Conservation (phyloP, 2,329 filamentous ascomycete genomes). For the Mycosphaerella arachidis region DNA sequence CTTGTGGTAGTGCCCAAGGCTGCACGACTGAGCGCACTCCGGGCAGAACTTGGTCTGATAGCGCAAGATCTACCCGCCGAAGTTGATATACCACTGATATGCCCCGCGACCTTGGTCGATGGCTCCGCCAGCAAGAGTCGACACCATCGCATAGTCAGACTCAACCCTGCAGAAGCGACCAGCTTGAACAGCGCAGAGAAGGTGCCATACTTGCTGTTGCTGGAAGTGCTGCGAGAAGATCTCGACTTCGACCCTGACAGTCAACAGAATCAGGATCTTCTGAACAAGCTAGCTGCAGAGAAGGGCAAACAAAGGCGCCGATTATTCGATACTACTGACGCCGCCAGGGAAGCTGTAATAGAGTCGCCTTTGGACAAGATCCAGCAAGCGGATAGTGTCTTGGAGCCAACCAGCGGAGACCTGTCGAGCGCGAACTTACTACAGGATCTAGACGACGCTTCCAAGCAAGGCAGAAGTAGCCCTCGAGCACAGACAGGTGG, state of each 20-base stretch:
- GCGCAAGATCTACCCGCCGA: constrained; percentile 77
- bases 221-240: constrained; percentile 75
- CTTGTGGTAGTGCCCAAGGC: constrained; percentile 76
- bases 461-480: constrained; percentile 35
- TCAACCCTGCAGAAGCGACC: constrained; percentile 79
- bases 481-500: constrained; percentile 12
- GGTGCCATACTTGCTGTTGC: constrained; percentile 79
- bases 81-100: constrained; percentile 78
- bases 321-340: constrained; percentile 56
- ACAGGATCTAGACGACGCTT: constrained; percentile 50
- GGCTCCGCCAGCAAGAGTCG: constrained; percentile 69
- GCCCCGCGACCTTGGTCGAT: constrained; percentile 67
- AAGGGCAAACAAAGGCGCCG: constrained; percentile 54
- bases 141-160: constrained; percentile 76
- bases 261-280: constrained; percentile 64
- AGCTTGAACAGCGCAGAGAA: constrained; percentile 83
- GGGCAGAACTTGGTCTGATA: constrained; percentile 75
- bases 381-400: constrained; percentile 63
- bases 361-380: constrained; percentile 42
- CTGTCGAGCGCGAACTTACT: constrained; percentile 69
- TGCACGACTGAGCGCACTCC: constrained; percentile 72
- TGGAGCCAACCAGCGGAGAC: constrained; percentile 76
- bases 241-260: constrained; percentile 77
- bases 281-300: constrained; percentile 61
- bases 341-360: constrained; percentile 46